Evolutionary conservation across 257 asterid species (phyloP).

Genomic region (Fraxinus excelsior): DNA sequence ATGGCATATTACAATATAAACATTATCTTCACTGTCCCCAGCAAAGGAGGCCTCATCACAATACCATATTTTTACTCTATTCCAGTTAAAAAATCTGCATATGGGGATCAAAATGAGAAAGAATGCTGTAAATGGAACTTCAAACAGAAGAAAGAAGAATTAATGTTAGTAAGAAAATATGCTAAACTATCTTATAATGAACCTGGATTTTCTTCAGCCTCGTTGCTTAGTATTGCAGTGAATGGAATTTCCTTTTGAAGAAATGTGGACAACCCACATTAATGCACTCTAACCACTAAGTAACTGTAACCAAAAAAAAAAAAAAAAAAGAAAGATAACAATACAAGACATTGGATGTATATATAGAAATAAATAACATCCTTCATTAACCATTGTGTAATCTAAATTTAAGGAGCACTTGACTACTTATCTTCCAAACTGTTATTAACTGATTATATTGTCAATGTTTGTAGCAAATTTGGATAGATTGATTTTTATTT

Average conservation of each 20-base stretch:
- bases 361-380: too few relatives aligned
- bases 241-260: constrained; percentile 73
- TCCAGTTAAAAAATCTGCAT: constrained; percentile 92
- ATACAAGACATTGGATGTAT: too few relatives aligned
- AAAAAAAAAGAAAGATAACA: too few relatives aligned
- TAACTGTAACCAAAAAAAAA: too few relatives aligned
- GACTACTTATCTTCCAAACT: too few relatives aligned
- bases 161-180: neutral
- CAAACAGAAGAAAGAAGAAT: neutral
- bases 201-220: constrained; percentile 92
- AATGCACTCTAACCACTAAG: too few relatives aligned
- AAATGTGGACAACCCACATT: constrained; percentile 73
- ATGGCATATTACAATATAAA: constrained; percentile 23
- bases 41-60: constrained; percentile 96
- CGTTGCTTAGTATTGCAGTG: constrained; percentile 82
- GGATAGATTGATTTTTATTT: too few relatives aligned
- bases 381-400: too few relatives aligned
- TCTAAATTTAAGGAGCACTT: too few relatives aligned
- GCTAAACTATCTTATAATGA: constrained; percentile 2
- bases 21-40: constrained; percentile 85
- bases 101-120: constrained; percentile 8
- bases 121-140: neutral
- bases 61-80: constrained; percentile 85
- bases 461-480: too few relatives aligned
- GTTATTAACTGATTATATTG: too few relatives aligned